These are phyloP conservation scores for Penicillium manginii DNA, from an alignment of 495 filamentous ascomycete species.

Conservation along the genomic window DNA sequence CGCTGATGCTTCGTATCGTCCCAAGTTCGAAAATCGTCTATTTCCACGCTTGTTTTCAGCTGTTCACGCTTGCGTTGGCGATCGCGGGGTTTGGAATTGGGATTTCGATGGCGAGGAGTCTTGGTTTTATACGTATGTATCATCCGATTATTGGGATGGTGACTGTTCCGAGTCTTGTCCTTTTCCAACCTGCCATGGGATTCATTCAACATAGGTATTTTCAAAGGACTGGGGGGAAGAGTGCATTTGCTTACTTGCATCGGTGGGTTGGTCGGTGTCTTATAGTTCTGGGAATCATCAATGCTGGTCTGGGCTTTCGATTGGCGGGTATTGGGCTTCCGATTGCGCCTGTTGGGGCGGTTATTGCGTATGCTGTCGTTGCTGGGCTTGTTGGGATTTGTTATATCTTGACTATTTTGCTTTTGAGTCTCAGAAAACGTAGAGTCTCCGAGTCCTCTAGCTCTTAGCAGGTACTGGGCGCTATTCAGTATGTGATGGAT, in stretches of 20 bases:
- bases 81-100: slow-evolving; percentile 67
- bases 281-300: slow-evolving; percentile 68
- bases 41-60: slow-evolving; percentile 63
- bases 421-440: neutral
- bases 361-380: slow-evolving; percentile 64
- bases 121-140: slow-evolving; percentile 23
- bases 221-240: slow-evolving; percentile 49
- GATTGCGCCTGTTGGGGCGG: slow-evolving; percentile 34
- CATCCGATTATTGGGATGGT: slow-evolving; percentile 63
- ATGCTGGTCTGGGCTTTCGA: slow-evolving; percentile 68
- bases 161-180: slow-evolving; percentile 54
- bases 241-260: slow-evolving; percentile 61
- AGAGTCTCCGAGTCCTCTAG: neutral
- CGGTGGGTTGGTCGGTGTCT: slow-evolving; percentile 71
- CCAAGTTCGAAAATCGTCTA: slow-evolving; percentile 33
- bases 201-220: slow-evolving; percentile 61
- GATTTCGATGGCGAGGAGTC: slow-evolving; percentile 46
- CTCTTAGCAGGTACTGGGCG: neutral
- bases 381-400: slow-evolving; percentile 51
- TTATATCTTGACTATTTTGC: neutral
- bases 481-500: neutral
- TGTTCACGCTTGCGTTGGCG: slow-evolving; percentile 56
- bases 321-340: slow-evolving; percentile 37
- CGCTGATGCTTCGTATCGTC: slow-evolving; percentile 47
- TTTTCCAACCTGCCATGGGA: slow-evolving; percentile 68